Conservation (phyloP, 371 early-diverging fungal species). For the Choanephora cucurbitarum region DNA sequence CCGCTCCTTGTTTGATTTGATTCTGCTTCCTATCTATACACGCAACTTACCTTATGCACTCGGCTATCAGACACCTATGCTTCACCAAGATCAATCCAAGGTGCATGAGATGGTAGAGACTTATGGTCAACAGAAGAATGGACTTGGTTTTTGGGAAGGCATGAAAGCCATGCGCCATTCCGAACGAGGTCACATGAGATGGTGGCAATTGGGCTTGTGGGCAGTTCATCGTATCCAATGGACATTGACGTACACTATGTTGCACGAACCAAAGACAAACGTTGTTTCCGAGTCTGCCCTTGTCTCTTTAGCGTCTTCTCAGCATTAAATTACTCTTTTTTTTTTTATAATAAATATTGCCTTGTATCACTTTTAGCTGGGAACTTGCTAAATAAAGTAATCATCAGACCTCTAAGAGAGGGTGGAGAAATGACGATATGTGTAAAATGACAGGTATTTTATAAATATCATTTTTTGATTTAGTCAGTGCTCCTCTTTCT, state of each 20-base stretch:
- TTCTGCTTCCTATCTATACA: constrained; percentile 47
- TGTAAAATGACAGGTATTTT: too few relatives aligned
- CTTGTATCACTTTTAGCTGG: too few relatives aligned
- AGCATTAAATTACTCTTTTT: background rate
- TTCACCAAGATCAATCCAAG: constrained; percentile 18
- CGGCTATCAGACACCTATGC: constrained; percentile 25
- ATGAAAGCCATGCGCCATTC: constrained; percentile 30
- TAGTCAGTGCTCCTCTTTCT: too few relatives aligned
- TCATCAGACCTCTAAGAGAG: too few relatives aligned
- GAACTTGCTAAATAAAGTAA: too few relatives aligned
- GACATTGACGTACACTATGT: constrained; percentile 44
- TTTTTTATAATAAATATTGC: background rate
- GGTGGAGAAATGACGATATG: too few relatives aligned
- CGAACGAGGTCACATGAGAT: constrained; percentile 26
- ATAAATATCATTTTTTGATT: too few relatives aligned
- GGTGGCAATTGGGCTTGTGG: constrained; percentile 43
- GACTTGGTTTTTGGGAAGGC: constrained; percentile 43
- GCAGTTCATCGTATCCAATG: constrained; percentile 42
- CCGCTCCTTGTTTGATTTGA: constrained; percentile 35
- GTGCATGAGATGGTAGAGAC: constrained; percentile 21
- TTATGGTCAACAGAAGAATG: constrained; percentile 27
- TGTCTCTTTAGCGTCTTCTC: constrained; percentile 9
- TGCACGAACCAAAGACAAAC: constrained; percentile 42
- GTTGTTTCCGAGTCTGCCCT: constrained; percentile 36
- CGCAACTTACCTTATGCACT: constrained; percentile 25